Evolutionary conservation across 257 asterid species (phyloP).

Genomic region (Apocynum venetum): DNA sequence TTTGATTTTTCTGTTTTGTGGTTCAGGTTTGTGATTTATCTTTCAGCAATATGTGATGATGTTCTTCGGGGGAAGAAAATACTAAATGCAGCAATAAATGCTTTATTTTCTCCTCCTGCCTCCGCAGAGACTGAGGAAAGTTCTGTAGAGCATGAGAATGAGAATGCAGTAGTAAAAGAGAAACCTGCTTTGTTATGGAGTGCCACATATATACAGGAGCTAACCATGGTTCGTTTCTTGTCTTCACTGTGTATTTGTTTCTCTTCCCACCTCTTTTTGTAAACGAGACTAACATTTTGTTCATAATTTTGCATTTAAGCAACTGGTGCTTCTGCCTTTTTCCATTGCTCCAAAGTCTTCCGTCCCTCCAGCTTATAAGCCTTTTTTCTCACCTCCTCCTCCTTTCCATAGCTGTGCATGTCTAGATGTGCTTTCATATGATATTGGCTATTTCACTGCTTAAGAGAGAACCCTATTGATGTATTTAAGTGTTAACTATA

Average conservation of each 20-base stretch:
- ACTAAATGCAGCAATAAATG: constrained; percentile 55
- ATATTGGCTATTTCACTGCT: background rate
- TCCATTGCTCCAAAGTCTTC: background rate
- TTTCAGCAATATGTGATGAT: constrained; percentile 61
- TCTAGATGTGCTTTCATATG: background rate
- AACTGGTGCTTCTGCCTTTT: background rate
- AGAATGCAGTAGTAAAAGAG: constrained; percentile 27
- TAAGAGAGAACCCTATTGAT: background rate
- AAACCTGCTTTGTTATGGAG: constrained; percentile 84
- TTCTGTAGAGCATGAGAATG: constrained; percentile 26
- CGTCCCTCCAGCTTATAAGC: background rate
- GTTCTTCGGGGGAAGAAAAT: constrained; percentile 64
- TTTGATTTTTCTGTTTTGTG: constrained; percentile 13
- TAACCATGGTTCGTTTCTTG: constrained; percentile 43
- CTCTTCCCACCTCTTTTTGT: background rate
- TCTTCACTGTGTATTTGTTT: background rate
- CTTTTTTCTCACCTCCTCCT: background rate
- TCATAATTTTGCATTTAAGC: background rate
- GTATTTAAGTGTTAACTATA: background rate
- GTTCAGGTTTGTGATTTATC: constrained; percentile 72
- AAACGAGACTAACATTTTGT: background rate
- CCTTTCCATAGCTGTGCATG: background rate
- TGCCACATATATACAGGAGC: constrained; percentile 61
- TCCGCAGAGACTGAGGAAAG: constrained; percentile 30
- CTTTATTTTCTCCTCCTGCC: constrained; percentile 47